Evolutionary conservation across 768 basidiomycete species (phyloP), one percentile per base, ranked within the genome.

Genomic region (Lyophyllum decastes): DNA sequence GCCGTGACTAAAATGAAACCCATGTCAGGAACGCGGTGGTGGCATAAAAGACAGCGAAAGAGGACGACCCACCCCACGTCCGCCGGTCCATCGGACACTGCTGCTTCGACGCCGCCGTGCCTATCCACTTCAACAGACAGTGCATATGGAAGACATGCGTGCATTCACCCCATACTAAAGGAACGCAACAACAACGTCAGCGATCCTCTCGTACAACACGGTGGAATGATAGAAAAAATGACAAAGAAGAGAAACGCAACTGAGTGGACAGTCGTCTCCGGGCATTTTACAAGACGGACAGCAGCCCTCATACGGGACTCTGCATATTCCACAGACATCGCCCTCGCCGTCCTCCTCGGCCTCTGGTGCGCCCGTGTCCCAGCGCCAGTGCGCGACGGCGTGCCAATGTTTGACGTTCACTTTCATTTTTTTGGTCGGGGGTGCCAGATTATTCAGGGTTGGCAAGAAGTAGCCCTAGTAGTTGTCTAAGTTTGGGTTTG

Each of bases 91-190:
- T 95, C n/a, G 97, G 97, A 78, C 97, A 99, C 64, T 95, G 94
- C 64, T 90, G 88, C 71, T 98, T 98, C 34, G 92, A 95, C 14
- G 91, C 86, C 4, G 85, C 76, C 0, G 95, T 95, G 3, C 88
- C 88, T 58, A 98, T 85, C 97, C 97, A 99, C 72, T 98, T 97
- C 61, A 96, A 80, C 12, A 99, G 76, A 73, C 96, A 98, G 71
- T 99, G 96, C 93, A 98, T 95, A 70, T 99, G 97, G 68, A 98
- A 99, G 56, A 97, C 87, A 70, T 98, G 97, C 6, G 87, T 93
- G 68, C 96, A 99, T 74, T 97, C 89, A 33, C 97, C 97, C 93
- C 95, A 98, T 53, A 98, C 96, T 98, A 62, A 55, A 46, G 44
- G 26, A 19, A 3, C 11, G 66, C 61, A 26, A 26, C 38, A 70